Percentiles rank a stretch among this genome's conserved stretches.
Conservation (phyloP, 139 green algal genomes). For the Zygnema circumcarinatum region DNA sequence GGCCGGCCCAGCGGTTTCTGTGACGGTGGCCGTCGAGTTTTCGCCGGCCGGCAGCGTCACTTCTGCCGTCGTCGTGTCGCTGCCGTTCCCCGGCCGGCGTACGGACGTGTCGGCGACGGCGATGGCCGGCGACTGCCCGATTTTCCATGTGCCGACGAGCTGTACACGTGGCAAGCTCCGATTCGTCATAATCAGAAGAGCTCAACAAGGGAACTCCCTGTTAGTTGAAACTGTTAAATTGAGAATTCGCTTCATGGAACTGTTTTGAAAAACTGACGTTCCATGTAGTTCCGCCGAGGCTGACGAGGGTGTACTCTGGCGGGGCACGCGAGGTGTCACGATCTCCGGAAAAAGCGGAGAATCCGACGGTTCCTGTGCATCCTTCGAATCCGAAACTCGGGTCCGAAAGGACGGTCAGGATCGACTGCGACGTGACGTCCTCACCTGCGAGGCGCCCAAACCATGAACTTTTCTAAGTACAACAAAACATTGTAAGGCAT, state of each 20-base stretch:
- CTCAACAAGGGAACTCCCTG: background rate
- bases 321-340: background rate
- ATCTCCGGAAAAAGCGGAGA: background rate
- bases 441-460: background rate
- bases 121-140: background rate
- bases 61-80: background rate
- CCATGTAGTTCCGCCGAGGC: background rate
- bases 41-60: background rate
- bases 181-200: background rate
- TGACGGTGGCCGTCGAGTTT: background rate
- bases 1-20: background rate
- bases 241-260: too few relatives aligned
- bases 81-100: background rate
- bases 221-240: background rate
- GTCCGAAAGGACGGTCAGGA: background rate
- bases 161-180: background rate
- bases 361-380: background rate
- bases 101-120: background rate
- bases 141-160: background rate
- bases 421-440: background rate
- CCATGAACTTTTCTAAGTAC: background rate
- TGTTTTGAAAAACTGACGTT: background rate
- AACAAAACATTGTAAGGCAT: background rate
- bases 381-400: background rate
- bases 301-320: background rate